Evolutionary conservation across 345 rosid genomes (phyloP), one percentile per base, ranked within the genome.

Genomic region (Triadica sebifera): DNA sequence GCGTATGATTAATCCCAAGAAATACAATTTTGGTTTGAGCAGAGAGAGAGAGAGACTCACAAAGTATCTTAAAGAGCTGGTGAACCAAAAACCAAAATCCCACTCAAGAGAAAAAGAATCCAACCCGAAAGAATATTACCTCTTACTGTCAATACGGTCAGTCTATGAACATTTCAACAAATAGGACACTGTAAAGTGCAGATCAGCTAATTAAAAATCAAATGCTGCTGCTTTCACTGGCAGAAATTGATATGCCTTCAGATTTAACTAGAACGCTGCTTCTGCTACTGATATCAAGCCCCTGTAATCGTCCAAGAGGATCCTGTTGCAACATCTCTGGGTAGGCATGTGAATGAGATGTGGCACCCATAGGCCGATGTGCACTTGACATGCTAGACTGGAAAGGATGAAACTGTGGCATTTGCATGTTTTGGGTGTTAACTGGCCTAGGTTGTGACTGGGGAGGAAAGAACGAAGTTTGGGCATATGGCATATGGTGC

Each of bases 251-350:
- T 59, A 87, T 88, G 82, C 88, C 93, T 84, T 87, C 97, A 15
- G 89, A 84, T 78, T 87, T 90, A 69, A 86, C 89, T 50, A 83
- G 66, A 69, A 81, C 83, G 22, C 89, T 74, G 76, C 86, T 87
- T 84, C 90, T 85, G 70, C 84, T 84, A 72, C 87, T 80, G 82
- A 91, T 91, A 81, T 92, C 97, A 52, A 92, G 93, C 71, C 93
- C 97, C 82, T 91, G 95, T 82, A 92, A 79, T 73, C 87, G 86
- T 67, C 88, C 86, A 34, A 91, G 91, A 56, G 81, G 88, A 74
- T 94, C 91, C 71, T 86, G 91, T 75, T 84, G 95, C 86, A 85
- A 77, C 78, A 88, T 79, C 20, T 89, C 93, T 0, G 94, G 78
- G 75, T 74, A 88, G 66, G 80, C 69, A 51, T 74, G 66, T 13